Conservation (phyloP, 345 rosid genomes). For the Excoecaria cochinchinensis region DNA sequence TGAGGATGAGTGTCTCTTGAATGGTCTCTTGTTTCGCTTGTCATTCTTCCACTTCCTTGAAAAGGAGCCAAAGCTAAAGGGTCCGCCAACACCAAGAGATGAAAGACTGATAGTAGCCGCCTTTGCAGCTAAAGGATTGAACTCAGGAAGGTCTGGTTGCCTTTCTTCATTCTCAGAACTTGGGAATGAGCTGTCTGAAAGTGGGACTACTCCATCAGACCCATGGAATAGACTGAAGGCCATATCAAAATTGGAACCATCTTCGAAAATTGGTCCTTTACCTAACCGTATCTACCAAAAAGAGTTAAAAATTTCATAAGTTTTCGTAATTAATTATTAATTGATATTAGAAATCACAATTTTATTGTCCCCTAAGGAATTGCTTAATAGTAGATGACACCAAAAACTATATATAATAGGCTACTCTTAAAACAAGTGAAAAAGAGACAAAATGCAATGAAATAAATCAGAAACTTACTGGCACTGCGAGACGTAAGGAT, state of each 20-base stretch:
- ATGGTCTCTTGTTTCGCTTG: constrained; percentile 53
- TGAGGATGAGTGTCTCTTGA: constrained; percentile 65
- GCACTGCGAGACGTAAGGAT: constrained; percentile 60
- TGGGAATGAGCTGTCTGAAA: constrained; percentile 49
- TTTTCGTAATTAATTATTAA: not conserved
- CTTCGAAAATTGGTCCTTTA: constrained; percentile 95
- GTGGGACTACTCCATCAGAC: constrained; percentile 89
- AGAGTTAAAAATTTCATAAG: not conserved
- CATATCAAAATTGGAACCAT: constrained; percentile 92
- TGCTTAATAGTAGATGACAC: too few relatives aligned
- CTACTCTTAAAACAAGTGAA: not conserved
- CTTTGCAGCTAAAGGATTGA: constrained; percentile 92
- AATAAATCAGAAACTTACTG: constrained; percentile 46
- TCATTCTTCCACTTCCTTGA: constrained; percentile 59
- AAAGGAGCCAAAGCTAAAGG: constrained; percentile 81
- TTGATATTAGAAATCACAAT: not conserved
- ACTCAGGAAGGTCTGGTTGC: constrained; percentile 41
- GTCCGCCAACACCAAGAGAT: constrained; percentile 82
- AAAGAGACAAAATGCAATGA: constrained; percentile 8
- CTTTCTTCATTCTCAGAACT: constrained; percentile 37
- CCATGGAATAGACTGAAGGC: constrained; percentile 96
- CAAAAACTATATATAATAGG: not conserved
- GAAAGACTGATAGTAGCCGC: constrained; percentile 96
- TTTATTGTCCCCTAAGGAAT: not conserved
- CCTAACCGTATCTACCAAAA: constrained; percentile 48